Base-by-base conservation (phyloP, 805 yeast genomes). In the Metschnikowia matae region DNA sequence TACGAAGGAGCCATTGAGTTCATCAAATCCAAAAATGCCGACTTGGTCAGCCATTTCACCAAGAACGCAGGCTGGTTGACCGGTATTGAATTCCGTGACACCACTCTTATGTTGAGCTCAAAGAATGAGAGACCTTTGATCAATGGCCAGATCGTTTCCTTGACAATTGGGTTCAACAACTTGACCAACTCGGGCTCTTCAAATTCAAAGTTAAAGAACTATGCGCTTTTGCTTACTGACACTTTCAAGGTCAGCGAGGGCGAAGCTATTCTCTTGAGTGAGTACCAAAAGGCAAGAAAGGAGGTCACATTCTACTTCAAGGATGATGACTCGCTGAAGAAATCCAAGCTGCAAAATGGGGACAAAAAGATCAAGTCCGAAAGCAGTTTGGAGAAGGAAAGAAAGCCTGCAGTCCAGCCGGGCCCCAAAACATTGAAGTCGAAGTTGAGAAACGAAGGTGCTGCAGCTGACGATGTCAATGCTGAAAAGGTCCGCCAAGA, bases 51-150 rank as follows among this genome's bases (percentile, higher is more conserved):
- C 23, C 73, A 80, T 59, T 85, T 90, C 57, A 77, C 90, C 44
- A 87, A 87, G 62, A 88, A 88, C 61, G 79, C 85, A 55, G 98
- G 98, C 48, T 88, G 94, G 80, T 74, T 88, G 50, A 84, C 88
- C 50, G 98, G 98, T 52, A 78, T 92, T 54, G 97, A 89, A 62
- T 89, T 88, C 62, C 80, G 96, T 68, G 97, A 90, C 66, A 77
- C 91, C 0, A 72, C 84, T 2, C 81, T 87, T 55, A 75, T 89
- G 15, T 71, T 92, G 48, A 87, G 86, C 62, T 76, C 80, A 23
- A 90, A 87, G 61, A 86, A 82, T 65, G 87, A 84, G 37, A 76
- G 92, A 57, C 69, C 65, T 20, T 70, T 92, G 46, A 77, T 77
- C 51, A 85, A 83, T 52, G 92, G 91, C 39, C 84, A 89, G 59